Base-by-base conservation (phyloP, 306 rosid genomes). In the Alnus glutinosa region DNA sequence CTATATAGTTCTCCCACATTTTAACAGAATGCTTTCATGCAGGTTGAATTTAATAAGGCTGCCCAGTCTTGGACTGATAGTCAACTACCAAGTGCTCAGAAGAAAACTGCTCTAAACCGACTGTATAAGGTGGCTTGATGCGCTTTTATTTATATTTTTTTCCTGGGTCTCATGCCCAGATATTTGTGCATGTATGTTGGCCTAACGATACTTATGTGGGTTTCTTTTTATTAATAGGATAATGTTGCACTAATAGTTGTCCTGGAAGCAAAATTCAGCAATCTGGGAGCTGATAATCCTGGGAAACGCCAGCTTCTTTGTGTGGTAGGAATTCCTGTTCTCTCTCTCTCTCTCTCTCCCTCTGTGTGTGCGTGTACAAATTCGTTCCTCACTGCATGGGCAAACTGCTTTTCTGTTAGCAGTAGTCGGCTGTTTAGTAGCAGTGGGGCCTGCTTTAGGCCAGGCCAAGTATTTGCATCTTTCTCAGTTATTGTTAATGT, bases 21-120 rank as follows among this genome's bases (percentile, higher is more conserved):
- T 67, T 63, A 47, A 77, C 66, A 70, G 48, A 58, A 46, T 71
- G 75, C 75, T 73, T 79, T 80, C 77, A 23, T 89, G 84, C 93
- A 96, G 99, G 99, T 96, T 86, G 99, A 93, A 78, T 96, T 96
- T 75, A 93, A 96, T 70, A 93, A 93, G 86, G 98, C 98, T 87
- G 99, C 99, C 13, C 99, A 93, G 78, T 93, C 99, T 59, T 90
- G 93, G 81, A 93, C 97, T 4, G 99, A 96, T 42, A 94, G 98
- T 39, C 89, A 88, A 86, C 88, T 93, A 81, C 94, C 92, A 76
- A 88, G 93, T 70, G 82, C 87, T 30, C 99, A 93, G 88, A 96
- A 89, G 91, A 93, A 93, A 87, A 88, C 81, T 80, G 99, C 99
- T 19, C 86, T 96, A 87, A 91, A 86, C 83, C 87, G 98, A 77